Evolutionary conservation across 495 filamentous ascomycete genomes (phyloP), one percentile per base, ranked within the genome.

Genomic region (Physcia stellaris): DNA sequence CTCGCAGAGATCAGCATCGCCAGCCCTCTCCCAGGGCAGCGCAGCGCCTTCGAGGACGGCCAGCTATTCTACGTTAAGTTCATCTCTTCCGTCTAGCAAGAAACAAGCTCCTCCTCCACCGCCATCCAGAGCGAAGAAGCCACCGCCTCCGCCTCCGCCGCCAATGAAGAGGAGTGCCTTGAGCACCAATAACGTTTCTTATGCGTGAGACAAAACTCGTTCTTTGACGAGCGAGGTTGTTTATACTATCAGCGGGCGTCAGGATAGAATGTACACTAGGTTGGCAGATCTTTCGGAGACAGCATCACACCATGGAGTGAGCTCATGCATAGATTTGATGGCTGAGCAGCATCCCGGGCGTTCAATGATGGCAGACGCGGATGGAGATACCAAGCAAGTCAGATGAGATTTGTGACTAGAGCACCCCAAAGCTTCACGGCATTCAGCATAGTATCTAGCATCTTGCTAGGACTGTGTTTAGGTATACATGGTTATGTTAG

Each of bases 21-120:
- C 78, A 3, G 68, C 71, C 12, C 75, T 78, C 3, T 77, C 75
- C 18, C 63, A 71, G 42, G 74, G 69, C 23, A 77, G 75, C 52
- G n/a, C n/a, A n/a, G 53, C 68, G 32, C 62, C 66, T 31, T 75
- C 75, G 18, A 67, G 70, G 26, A 71, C 64, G 40, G 65, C 71
- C 39, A 68, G 69, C 48, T 56, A 64, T 41, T 63, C 63, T 20
- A 66, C 59, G 21, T 30, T 66, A 41, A 67, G 66, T 43, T 41
- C 38, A 23, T 42, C 49, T 32, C 37, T 45, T 28, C 42, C 55
- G 12, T 49, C 55, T 24, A 58, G 58, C 44, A 81, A 82, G 62
- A 86, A 84, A 57, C 73, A 70, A 6, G 79, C 83, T 24, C 84
- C 83, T 5, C 84, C 83, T 24, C 84, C 83, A 17, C 84, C 84